Base-by-base conservation (phyloP, 495 filamentous ascomycete species). In the Rostrohypoxylon terebratum region DNA sequence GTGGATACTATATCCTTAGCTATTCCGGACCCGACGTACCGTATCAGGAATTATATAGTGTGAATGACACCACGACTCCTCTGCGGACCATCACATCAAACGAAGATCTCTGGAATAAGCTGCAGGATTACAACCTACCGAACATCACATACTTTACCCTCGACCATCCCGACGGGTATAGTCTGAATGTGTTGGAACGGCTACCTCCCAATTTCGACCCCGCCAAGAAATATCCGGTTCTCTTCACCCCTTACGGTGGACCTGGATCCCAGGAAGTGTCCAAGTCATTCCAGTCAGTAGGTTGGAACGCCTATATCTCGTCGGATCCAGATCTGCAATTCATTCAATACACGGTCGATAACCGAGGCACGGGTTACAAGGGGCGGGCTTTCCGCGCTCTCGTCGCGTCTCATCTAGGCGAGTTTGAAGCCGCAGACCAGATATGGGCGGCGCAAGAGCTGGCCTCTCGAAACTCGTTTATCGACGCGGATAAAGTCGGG, bases 311-410 rank as follows among this genome's bases (percentile, higher is more conserved):
- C 3, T 90, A 90, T 74, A 81, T 90, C 42, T 78, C 83, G 4
- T 86, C 84, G 1, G 87, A 89, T 69, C 86, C 86, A 0, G 87
- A 88, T 50, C 81, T 89, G 11, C 80, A 87, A 61, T 89, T 84
- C 76, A 85, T 88, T 64, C 81, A 85, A n/a, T 76, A 84, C 55
- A 84, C 79, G 0, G 83, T 89, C 14, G 87, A 89, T 67, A 86
- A 85, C 68, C 84, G 87, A 7, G 87, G 87, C 14, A 88, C 87
- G 0, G 87, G 85, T 0, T 83, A 68, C 66, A 83, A 86, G 48
- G 87, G 87, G 3, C 83, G 87, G 5, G 78, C 73, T 2, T 88
- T 86, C 76, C 81, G 87, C 1, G 72, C 82, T 0, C 44, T 78
- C 9, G 85, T 89, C 0, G 77, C 82, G 0, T 76, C 79, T 8